phyloP scores from a whole-genome alignment of 495 filamentous ascomycete genomes.

The Chlorociboria aeruginascens region DNA sequence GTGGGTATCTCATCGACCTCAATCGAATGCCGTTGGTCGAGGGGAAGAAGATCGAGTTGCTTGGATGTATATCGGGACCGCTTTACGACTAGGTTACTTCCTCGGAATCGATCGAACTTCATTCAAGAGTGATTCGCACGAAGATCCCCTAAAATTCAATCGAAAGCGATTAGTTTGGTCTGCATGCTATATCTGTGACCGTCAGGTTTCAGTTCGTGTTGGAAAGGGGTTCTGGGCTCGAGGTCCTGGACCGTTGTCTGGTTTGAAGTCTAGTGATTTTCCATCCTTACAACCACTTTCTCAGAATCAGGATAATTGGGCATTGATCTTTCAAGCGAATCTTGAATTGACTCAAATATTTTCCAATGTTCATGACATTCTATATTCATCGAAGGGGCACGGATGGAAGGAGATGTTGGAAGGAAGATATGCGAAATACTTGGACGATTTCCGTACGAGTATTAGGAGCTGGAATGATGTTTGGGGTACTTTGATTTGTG shows the following conservation, averaged over 20 bases:
- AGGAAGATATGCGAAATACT: slow-evolving; percentile 45
- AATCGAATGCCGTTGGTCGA: slow-evolving; percentile 40
- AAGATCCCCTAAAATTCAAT: slow-evolving; percentile 32
- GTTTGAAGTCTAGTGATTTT: slow-evolving; percentile 47
- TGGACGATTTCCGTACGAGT: slow-evolving; percentile 48
- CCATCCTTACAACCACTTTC: slow-evolving; percentile 41
- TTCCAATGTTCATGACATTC: slow-evolving; percentile 52
- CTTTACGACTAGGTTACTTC: slow-evolving; percentile 52
- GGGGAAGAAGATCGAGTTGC: slow-evolving; percentile 55
- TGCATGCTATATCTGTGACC: slow-evolving; percentile 47
- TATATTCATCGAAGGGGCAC: slow-evolving; percentile 52
- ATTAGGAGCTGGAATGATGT: slow-evolving; percentile 52
- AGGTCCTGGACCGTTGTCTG: slow-evolving; percentile 50
- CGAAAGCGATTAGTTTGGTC: slow-evolving; percentile 51
- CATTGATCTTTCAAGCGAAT: slow-evolving; percentile 49
- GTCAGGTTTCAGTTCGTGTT: slow-evolving; percentile 50
- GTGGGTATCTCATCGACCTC: slow-evolving; percentile 49
- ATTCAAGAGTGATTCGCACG: slow-evolving; percentile 36
- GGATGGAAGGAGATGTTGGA: slow-evolving; percentile 53
- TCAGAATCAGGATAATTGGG: slow-evolving; percentile 47
- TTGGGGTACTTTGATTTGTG: slow-evolving; percentile 47
- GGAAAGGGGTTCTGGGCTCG: slow-evolving; percentile 56
- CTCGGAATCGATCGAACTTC: slow-evolving; percentile 45
- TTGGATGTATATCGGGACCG: slow-evolving; percentile 58
- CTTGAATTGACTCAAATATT: slow-evolving; percentile 56